These are phyloP conservation scores for Ceratobasidium sp. DNA, from an alignment of 1,284 basidiomycete species.

Conservation along the genomic window DNA sequence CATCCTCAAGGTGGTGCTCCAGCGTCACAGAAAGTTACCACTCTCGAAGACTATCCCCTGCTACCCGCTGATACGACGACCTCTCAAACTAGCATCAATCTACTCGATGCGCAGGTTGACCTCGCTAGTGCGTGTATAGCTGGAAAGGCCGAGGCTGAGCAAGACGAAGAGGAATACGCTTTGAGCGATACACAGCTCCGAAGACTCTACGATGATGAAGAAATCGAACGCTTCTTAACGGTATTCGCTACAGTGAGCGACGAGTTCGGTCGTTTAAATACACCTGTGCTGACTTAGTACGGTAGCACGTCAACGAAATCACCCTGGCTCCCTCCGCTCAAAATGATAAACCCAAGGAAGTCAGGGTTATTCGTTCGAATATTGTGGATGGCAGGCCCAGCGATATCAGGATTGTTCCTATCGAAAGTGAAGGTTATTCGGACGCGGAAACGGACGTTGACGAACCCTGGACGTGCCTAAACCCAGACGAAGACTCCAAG, in stretches of 20 bases:
- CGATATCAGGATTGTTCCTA: background rate
- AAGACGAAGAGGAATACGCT: slow-evolving; percentile 19
- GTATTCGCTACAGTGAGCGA: slow-evolving; percentile 44
- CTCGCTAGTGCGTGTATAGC: slow-evolving; percentile 2
- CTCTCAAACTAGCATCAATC: background rate
- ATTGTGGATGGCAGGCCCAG: background rate
- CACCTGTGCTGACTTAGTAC: background rate
- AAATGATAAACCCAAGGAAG: slow-evolving; percentile 9
- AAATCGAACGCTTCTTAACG: slow-evolving; percentile 46
- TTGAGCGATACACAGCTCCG: slow-evolving; percentile 34
- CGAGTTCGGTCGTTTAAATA: background rate
- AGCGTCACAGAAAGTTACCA: background rate
- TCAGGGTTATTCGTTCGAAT: slow-evolving; percentile 20
- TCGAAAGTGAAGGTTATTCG: slow-evolving; percentile 21
- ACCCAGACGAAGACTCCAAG: background rate
- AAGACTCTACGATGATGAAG: slow-evolving; percentile 46
- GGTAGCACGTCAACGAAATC: slow-evolving; percentile 40
- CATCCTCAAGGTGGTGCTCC: background rate
- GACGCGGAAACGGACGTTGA: slow-evolving; percentile 37
- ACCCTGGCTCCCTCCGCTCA: slow-evolving; percentile 20
- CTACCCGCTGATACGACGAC: background rate
- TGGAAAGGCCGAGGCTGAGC: slow-evolving; percentile 17
- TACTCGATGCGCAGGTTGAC: slow-evolving; percentile 23
- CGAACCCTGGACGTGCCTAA: slow-evolving; percentile 34
- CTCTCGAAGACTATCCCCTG: background rate